Base-by-base conservation (phyloP, 768 basidiomycete species). In the Leccinum uliginosum region DNA sequence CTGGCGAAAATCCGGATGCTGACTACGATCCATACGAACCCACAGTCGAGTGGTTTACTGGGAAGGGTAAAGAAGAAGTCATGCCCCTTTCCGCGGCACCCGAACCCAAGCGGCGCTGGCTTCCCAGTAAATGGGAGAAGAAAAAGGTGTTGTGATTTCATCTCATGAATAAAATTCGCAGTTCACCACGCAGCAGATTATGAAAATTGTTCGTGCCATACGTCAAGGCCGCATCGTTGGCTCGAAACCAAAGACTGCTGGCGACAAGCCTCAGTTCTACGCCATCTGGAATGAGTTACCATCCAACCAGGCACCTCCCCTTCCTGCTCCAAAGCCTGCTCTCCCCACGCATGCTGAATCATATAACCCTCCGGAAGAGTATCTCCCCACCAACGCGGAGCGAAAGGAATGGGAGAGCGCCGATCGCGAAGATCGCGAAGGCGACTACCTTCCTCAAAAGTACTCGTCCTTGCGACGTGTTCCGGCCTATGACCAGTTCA, bases 191-290 rank as follows among this genome's bases (percentile, higher is more conserved):
- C 7, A 21, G 30, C 62, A 97, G 95, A 85, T 99, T 62, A 95
- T 99, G 93, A 99, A 98, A 82, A 98, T 98, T 59, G 95, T 99
- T 59, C 93, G 95, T 48, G 96, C 96, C 5, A 98, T 99, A 66
- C 86, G 97, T 9, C 87, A 94, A 78, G 97, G 97, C 32, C 88
- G 91, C 44, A 99, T 99, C 61, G 67, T 93, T 7, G 91, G 94
- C 29, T 86, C 89, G 60, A 96, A 93, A 73, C 91, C 94, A 14
- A 90, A 84, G 73, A 81, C 81, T n/a, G 76, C 79, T 5, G 77
- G 80, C 34, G 82, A 74, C 60, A 75, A 84, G 73, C 82, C 81
- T 44, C 82, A 84, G 58, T 86, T 93, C 62, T 96, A 93, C 71
- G 78, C 87, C 15, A 89, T 99, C 57, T 99, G 97, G 97, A 85